Conservation (phyloP, 176 grass and related monocot genomes). For the Hyparrhenia diplandra region DNA sequence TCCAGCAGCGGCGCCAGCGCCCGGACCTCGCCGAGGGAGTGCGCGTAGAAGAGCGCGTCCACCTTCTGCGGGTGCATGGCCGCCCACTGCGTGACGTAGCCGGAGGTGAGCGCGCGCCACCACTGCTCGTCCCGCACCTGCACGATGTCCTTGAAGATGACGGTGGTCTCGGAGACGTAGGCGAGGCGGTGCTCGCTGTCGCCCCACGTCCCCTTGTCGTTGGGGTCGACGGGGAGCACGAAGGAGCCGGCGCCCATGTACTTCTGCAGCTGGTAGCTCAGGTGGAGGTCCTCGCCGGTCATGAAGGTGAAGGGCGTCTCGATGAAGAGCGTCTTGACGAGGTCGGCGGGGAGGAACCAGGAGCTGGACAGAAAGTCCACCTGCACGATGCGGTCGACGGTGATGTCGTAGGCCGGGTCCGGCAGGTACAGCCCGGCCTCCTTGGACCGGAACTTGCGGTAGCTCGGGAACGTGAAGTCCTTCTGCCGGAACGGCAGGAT, state of each 20-base stretch:
- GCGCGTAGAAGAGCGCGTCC: conserved; percentile 91
- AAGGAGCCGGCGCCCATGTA: conserved; percentile 87
- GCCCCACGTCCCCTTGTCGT: conserved; percentile 89
- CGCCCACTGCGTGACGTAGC: conserved; percentile 95
- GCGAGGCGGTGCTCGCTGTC: conserved; percentile 96
- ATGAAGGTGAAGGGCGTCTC: conserved; percentile 87
- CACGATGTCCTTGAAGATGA: conserved; percentile 96
- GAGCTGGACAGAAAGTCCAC: conserved; percentile 95
- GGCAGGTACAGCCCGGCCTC: conserved; percentile 89
- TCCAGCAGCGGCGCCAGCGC: conserved; percentile 75
- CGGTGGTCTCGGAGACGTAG: conserved; percentile 80
- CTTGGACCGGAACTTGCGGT: conserved; percentile 82
- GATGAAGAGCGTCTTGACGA: conserved; percentile 88
- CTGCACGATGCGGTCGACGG: conserved; percentile 76
- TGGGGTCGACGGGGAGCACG: conserved; percentile 77
- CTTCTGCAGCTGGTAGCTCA: conserved; percentile 97
- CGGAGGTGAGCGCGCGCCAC: conserved; percentile 87
- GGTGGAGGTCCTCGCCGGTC: conserved; percentile 96
- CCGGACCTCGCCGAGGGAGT: conserved; percentile 64
- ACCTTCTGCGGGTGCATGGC: conserved; percentile 94
- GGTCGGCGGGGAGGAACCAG: conserved; percentile 78
- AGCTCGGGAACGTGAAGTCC: conserved; percentile 92
- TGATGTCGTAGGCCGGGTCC: conserved; percentile 91
- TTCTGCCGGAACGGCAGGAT: conserved; percentile 88
- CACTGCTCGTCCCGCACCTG: conserved; percentile 91